Base-by-base conservation (phyloP, 1,284 basidiomycete species). In the Cyathus olla region DNA sequence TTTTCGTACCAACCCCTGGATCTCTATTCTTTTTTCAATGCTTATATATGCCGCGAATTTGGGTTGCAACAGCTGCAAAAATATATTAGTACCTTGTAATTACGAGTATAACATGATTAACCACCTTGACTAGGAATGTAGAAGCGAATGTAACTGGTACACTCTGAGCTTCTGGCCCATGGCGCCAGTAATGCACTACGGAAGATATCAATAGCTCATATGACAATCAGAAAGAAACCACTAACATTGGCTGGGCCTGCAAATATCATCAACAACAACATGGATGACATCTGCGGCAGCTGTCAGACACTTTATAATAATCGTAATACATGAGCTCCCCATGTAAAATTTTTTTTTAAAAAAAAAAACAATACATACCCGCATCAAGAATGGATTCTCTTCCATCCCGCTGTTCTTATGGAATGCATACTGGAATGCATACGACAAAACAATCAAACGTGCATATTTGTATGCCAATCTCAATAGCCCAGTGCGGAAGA, bases 71-170 rank as follows among this genome's bases (percentile, higher is more conserved):
- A 94, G 81, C 90, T 93, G 13, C 49, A 24, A n/a, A 21, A 52
- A 54, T 53, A 42, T 27, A 50, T 49, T 40, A 13, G 1, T 46
- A 29, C 9, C 44, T 28, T 9, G 48, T 26, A 19, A 17, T 40
- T 8, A 48, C 13, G 26, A 31, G 46, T 28, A 22, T 37, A 13
- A 29, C 50, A 52, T 55, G 39, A 24, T 39, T n/a, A 24, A 65
- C 77, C 67, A 90, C 91, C 82, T 94, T 93, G 63, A 94, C 85
- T 15, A 94, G 79, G 78, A 94, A 94, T 2, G 92, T 89, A 21
- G 91, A 89, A 5, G 94, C 94, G 65, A 95, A 96, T 0, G 92
- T 92, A n/a, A 92, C 86, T 68, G 95, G 94, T 24, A 96, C 89
- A 62, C 90, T 91, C 66, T 95, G 93, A 1, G 91, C 89, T 71